Evolutionary conservation across 306 rosid species (phyloP), one percentile per base, ranked within the genome.

Genomic region (Quercus dentata): DNA sequence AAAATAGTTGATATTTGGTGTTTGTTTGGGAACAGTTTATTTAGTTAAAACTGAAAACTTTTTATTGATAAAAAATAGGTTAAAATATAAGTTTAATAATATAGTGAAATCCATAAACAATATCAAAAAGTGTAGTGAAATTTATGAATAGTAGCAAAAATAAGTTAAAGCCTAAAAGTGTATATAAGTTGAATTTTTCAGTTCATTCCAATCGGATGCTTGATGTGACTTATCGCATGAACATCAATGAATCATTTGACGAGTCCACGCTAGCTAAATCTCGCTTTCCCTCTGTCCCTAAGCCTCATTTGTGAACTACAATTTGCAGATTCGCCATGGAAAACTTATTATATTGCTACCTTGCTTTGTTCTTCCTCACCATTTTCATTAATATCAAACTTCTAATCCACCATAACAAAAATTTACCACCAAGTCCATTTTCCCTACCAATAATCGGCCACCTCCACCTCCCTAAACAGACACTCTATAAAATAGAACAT

Each of bases 391-490:
- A 35, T 8, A 18, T 30, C 46, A 5, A 74, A 56, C 14, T 63
- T 2, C 3, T 23, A 33, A 12, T 5, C 33, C 79, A 18, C 63
- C 23, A n/a, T 31, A 27, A 46, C 15, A 46, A 5, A 23, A 78
- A 76, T 15, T 51, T 75, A 3, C 91, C 93, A 54, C 89, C 92
- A 1, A 81, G 76, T 20, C 90, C 89, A 56, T 84, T 83, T 6
- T 18, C 82, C 20, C 56, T 87, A n/a, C 92, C 92, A 7, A 1
- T 85, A 56, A 78, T 89, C 41, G 90, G 88, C 2, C 89, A 89
- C 69, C 80, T 87, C 21, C 90, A 87, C 4, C 82, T 87, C 41
- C 74, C 82, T n/a, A 82, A 69, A 41, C 38, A 77, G 59, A 79
- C 86, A 6, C 54, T 84, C 1, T 78, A 79, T 33, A 71, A 46